Conservation (phyloP, 768 basidiomycete genomes). For the Trichaptum fuscoviolaceum region DNA sequence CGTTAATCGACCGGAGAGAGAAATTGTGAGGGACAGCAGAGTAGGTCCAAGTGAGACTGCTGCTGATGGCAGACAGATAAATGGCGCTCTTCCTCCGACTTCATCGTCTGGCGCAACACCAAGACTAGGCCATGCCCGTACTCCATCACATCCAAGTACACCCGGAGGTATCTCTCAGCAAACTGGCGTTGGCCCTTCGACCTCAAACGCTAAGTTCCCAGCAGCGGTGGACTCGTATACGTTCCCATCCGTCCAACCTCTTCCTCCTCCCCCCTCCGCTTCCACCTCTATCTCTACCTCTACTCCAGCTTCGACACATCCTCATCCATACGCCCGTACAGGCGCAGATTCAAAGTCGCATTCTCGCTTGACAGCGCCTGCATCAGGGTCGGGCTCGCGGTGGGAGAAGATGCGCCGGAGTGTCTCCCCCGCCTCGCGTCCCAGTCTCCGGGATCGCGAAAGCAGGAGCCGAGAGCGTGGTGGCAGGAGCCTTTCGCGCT, state of each 20-base stretch:
- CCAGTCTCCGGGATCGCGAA: slow-evolving; percentile 36
- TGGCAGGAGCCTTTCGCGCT: slow-evolving; percentile 1
- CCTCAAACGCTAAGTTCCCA: neutral
- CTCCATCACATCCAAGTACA: neutral
- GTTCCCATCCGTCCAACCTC: neutral
- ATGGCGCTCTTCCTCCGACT: neutral
- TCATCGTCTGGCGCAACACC: slow-evolving; percentile 6
- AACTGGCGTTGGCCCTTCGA: neutral
- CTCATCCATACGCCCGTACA: no score
- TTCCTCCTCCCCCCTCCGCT: neutral
- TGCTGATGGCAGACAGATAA: slow-evolving; percentile 8
- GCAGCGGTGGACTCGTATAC: neutral
- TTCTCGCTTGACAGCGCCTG: neutral
- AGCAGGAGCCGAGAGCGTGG: neutral
- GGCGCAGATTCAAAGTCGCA: neutral
- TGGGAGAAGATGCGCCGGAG: slow-evolving; percentile 13
- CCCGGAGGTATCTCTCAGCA: neutral
- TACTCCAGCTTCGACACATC: no score
- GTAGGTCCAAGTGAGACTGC: slow-evolving; percentile 15
- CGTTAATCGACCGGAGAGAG: slow-evolving; percentile 15
- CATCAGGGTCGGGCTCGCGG: slow-evolving; percentile 3
- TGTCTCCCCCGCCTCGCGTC: slow-evolving; percentile 31
- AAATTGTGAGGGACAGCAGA: slow-evolving; percentile 17
- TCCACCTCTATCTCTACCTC: neutral
- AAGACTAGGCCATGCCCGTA: neutral